A percentile compares a stretch with the other conserved stretches of the same genome.
These are phyloP conservation scores for Herpotrichia juniperi DNA, from an alignment of 2,329 filamentous ascomycete genomes.

Conservation along the genomic window DNA sequence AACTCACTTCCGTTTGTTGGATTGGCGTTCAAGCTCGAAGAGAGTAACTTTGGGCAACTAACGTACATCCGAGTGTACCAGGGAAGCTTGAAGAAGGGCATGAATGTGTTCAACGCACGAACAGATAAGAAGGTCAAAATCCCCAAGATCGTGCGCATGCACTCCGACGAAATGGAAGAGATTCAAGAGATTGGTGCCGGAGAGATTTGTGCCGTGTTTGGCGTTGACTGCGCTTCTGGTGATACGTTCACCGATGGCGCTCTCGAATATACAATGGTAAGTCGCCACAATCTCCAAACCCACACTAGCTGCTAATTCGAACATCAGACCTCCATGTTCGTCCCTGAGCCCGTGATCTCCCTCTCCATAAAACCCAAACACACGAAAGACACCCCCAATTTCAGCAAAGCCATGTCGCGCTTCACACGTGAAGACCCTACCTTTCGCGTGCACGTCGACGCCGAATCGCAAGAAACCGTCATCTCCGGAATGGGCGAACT, in stretches of 20 bases:
- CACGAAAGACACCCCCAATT: slow-evolving; percentile 88
- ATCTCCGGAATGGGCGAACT: slow-evolving; percentile 98
- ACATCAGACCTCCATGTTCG: slow-evolving; percentile 85
- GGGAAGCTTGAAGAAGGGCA: slow-evolving; percentile 84
- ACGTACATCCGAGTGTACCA: slow-evolving; percentile 99
- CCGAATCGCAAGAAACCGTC: slow-evolving; percentile 93
- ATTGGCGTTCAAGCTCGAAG: slow-evolving; percentile 97
- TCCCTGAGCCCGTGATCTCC: slow-evolving; percentile 97
- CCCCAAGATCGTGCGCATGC: slow-evolving; percentile 97
- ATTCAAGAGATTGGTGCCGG: slow-evolving; percentile 90
- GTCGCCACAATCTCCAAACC: slow-evolving; percentile 7
- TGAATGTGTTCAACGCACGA: slow-evolving; percentile 90
- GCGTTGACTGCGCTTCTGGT: slow-evolving; percentile 95
- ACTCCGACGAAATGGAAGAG: slow-evolving; percentile 99
- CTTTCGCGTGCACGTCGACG: slow-evolving; percentile 91
- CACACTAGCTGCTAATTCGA: slow-evolving; percentile 4
- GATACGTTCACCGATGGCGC: slow-evolving; percentile 97
- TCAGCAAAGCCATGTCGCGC: slow-evolving; percentile 97
- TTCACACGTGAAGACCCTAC: slow-evolving; percentile 99
- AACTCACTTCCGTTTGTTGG: slow-evolving; percentile 93
- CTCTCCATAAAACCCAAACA: slow-evolving; percentile 96
- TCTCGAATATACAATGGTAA: slow-evolving; percentile 85
- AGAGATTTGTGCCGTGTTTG: slow-evolving; percentile 98
- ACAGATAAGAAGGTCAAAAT: slow-evolving; percentile 96
- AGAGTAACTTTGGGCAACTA: slow-evolving; percentile 97